phyloP scores from a whole-genome alignment of 495 filamentous ascomycete genomes.

The Xylaria telfairii region DNA sequence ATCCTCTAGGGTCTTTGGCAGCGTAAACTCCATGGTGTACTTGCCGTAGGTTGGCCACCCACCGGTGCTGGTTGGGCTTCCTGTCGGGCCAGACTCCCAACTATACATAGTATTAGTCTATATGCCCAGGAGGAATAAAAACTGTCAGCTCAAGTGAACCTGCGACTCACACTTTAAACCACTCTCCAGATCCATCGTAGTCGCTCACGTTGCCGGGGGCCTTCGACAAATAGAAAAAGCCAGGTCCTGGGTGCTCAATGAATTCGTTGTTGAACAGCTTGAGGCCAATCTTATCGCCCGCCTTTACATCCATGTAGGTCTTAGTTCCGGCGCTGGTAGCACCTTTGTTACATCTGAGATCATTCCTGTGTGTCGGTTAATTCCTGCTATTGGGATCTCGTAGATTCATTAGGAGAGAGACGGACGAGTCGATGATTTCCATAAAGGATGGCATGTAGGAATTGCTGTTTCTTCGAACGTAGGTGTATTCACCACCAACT shows the following conservation, averaged over 20 bases:
- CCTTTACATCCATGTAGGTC: conserved; percentile 45
- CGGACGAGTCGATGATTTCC: conserved; percentile 44
- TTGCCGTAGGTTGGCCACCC: conserved; percentile 48
- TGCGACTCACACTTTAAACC: conserved; percentile 58
- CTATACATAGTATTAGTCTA: conserved; percentile 8
- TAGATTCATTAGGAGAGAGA: neutral
- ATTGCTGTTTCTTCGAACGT: conserved; percentile 47
- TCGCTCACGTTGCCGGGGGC: conserved; percentile 48
- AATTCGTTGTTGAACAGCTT: conserved; percentile 53
- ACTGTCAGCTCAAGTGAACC: neutral
- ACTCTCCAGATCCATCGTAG: conserved; percentile 57
- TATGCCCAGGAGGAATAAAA: neutral
- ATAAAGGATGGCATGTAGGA: conserved; percentile 49
- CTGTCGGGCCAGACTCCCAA: conserved; percentile 42
- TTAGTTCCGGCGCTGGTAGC: conserved; percentile 38
- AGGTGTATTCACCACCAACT: conserved; percentile 48
- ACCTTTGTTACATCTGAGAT: conserved; percentile 58
- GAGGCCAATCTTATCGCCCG: conserved; percentile 55
- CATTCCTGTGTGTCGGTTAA: conserved; percentile 33
- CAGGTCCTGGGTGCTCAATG: conserved; percentile 56
- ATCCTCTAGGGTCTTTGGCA: conserved; percentile 52
- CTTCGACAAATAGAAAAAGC: conserved; percentile 55
- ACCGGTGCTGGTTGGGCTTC: conserved; percentile 36
- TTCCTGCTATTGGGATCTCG: neutral
- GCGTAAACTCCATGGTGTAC: conserved; percentile 53